Conservation (phyloP, 164 flowering plant species). For the Buxus sempervirens region DNA sequence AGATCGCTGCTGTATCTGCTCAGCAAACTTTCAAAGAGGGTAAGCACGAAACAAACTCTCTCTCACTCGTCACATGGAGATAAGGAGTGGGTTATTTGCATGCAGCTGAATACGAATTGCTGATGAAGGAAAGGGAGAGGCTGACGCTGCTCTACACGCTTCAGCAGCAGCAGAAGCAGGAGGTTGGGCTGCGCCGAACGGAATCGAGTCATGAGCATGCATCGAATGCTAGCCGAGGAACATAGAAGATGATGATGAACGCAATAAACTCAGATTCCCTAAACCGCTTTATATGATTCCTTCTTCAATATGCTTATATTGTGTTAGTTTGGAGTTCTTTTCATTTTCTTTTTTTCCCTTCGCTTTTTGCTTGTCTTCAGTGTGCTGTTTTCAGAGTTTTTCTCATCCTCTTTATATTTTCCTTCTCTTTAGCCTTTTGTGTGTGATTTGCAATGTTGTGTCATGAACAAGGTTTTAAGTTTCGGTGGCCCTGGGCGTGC, state of each 20-base stretch:
- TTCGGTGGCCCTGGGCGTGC: too few relatives aligned
- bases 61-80: not conserved
- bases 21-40: conserved; percentile 18
- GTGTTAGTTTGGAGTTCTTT: not conserved
- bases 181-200: too few relatives aligned
- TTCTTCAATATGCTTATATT: not conserved
- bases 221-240: too few relatives aligned
- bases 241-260: not conserved
- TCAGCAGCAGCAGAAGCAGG: conserved; percentile 5
- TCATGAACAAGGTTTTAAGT: too few relatives aligned
- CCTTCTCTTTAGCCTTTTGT: too few relatives aligned
- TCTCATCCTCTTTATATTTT: too few relatives aligned
- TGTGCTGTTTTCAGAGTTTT: too few relatives aligned
- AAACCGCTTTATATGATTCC: not conserved
- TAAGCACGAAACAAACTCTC: conserved; percentile 1
- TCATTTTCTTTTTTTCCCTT: too few relatives aligned
- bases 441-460: too few relatives aligned
- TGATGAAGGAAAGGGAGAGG: conserved; percentile 17
- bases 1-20: not conserved
- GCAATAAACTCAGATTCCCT: not conserved
- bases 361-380: too few relatives aligned
- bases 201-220: too few relatives aligned
- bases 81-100: too few relatives aligned
- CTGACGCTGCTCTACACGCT: conserved; percentile 13
- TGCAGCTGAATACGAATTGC: conserved; percentile 19